Conservation (phyloP, 169 alveolate genomes). For the Cryptosporidium parvum region DNA sequence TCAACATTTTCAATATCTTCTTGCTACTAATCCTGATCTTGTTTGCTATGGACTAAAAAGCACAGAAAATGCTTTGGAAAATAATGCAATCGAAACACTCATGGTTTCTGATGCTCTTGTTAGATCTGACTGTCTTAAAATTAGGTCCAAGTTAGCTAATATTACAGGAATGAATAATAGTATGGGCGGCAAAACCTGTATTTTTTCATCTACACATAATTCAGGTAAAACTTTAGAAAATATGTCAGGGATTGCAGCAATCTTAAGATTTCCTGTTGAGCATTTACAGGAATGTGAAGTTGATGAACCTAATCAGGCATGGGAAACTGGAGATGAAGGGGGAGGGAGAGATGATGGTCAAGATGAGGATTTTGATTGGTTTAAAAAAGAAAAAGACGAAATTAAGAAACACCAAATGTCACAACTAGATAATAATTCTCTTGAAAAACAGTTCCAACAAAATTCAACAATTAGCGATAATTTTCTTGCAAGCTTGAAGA, state of each 20-base stretch:
- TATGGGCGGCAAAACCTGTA: slow-evolving; percentile 46
- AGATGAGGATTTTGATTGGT: slow-evolving; percentile 23
- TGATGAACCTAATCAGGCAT: background rate
- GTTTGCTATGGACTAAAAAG: slow-evolving; percentile 55
- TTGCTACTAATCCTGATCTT: slow-evolving; percentile 22
- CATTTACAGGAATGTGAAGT: background rate
- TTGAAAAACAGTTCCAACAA: background rate
- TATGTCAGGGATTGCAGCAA: slow-evolving; percentile 70
- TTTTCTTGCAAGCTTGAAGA: slow-evolving; percentile 1
- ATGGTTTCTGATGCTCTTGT: slow-evolving; percentile 22
- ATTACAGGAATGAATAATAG: slow-evolving; percentile 33
- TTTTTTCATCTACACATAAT: slow-evolving; percentile 41
- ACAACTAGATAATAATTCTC: background rate
- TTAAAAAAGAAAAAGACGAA: slow-evolving; percentile 20
- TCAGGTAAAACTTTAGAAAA: slow-evolving; percentile 54
- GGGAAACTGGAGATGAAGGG: background rate
- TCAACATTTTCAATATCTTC: slow-evolving; percentile 30
- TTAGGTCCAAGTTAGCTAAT: slow-evolving; percentile 21
- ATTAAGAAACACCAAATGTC: slow-evolving; percentile 6
- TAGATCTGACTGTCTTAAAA: background rate
- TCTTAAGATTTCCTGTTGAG: slow-evolving; percentile 29
- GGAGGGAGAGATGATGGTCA: background rate
- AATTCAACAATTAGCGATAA: background rate
- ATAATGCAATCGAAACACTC: slow-evolving; percentile 54
- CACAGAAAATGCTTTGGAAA: slow-evolving; percentile 41